A percentile compares a stretch with the other conserved stretches of the same genome.
Evolutionary conservation across 768 basidiomycete genomes (phyloP).

Genomic region (Podaxis mareebaensis): DNA sequence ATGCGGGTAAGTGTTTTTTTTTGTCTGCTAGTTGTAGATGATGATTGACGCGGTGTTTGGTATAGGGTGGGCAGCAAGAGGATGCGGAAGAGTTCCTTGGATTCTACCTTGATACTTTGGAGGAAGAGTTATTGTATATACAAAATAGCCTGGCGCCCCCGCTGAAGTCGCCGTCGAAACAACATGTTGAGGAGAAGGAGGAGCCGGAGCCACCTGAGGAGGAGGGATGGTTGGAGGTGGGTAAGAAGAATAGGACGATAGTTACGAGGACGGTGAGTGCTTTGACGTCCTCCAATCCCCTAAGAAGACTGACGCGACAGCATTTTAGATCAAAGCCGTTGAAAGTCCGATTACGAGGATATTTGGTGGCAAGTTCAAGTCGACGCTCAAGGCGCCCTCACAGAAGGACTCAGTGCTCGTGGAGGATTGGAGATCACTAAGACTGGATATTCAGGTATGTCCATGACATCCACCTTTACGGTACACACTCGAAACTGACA

Average conservation of each 20-base stretch:
- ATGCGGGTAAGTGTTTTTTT: slow-evolving; percentile 74
- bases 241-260: slow-evolving; percentile 79
- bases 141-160: slow-evolving; percentile 50
- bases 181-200: slow-evolving; percentile 44
- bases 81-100: slow-evolving; percentile 99
- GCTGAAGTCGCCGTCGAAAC: slow-evolving; percentile 28
- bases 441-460: slow-evolving; percentile 84
- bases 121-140: slow-evolving; percentile 85
- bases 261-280: slow-evolving; percentile 75
- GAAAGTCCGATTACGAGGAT: slow-evolving; percentile 91
- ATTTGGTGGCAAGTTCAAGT: slow-evolving; percentile 92
- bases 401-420: slow-evolving; percentile 85
- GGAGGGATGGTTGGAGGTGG: slow-evolving; percentile 92
- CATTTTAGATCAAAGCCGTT: slow-evolving; percentile 62
- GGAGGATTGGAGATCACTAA: slow-evolving; percentile 89
- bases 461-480: slow-evolving; percentile 8
- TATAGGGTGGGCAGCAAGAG: slow-evolving; percentile 90
- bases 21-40: neutral
- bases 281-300: slow-evolving; percentile 1
- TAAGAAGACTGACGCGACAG: neutral
- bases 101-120: slow-evolving; percentile 91
- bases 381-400: slow-evolving; percentile 76
- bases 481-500: neutral
- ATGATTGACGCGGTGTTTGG: slow-evolving; percentile 1
- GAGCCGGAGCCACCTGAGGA: slow-evolving; percentile 45